Conservation (phyloP, 225 moss, liverwort and hornwort genomes). For the Physcomitrium patens region DNA sequence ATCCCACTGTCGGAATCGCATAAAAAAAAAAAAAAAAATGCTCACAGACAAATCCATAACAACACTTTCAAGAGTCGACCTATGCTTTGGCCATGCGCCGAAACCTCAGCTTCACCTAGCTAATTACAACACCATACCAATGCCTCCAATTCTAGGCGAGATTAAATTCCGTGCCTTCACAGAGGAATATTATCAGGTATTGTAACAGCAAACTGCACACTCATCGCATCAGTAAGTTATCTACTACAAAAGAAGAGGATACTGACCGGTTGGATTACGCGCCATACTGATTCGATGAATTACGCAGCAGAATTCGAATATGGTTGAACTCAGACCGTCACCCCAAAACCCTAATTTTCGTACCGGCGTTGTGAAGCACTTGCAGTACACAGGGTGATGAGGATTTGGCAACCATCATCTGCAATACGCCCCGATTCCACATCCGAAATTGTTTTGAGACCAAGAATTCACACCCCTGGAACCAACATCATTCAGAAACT, state of each 20-base stretch:
- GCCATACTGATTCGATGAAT: constrained; percentile 33
- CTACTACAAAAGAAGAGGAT: neutral
- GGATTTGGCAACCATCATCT: constrained; percentile 5
- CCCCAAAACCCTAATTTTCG: constrained; percentile 25
- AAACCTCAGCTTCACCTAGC: neutral
- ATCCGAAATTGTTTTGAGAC: neutral
- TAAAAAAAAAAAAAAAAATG: neutral
- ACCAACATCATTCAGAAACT: neutral
- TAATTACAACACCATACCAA: neutral
- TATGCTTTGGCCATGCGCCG: neutral
- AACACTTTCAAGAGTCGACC: too few species aligned
- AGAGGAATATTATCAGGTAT: neutral
- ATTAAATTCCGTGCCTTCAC: neutral
- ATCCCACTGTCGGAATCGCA: neutral
- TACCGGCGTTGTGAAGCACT: constrained; percentile 12
- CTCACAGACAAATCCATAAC: neutral
- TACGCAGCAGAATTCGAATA: neutral
- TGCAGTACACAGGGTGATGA: neutral
- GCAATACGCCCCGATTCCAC: neutral
- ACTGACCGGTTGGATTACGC: constrained; percentile 39
- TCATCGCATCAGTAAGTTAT: neutral
- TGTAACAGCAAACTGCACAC: neutral
- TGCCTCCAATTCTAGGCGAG: neutral
- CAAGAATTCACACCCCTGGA: neutral
- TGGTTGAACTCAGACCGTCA: neutral